Percentiles rank a stretch among this genome's conserved stretches.
Evolutionary conservation across 2,329 filamentous ascomycete species (phyloP).

Genomic region (Shiraia bambusicola): DNA sequence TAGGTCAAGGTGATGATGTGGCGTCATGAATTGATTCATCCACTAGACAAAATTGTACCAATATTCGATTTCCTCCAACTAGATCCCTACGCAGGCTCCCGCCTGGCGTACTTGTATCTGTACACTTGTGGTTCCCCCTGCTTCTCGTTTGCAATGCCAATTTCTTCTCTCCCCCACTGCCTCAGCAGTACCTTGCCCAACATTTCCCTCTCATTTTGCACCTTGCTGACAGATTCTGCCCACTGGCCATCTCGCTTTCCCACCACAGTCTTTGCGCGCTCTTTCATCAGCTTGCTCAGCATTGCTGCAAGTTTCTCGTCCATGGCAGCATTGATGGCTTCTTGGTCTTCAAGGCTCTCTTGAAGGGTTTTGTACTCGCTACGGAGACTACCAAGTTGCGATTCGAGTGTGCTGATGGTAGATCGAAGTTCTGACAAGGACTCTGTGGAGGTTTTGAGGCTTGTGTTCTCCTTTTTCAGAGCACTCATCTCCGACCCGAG

Average conservation of each 20-base stretch:
- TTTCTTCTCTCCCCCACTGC: constrained; percentile 42
- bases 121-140: constrained; percentile 28
- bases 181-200: constrained; percentile 36
- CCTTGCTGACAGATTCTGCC: constrained; percentile 27
- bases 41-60: background rate
- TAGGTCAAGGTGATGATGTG: too few relatives aligned
- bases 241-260: constrained; percentile 39
- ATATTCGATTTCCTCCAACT: background rate
- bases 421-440: constrained; percentile 3
- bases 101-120: constrained; percentile 33
- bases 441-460: constrained; percentile 6
- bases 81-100: background rate
- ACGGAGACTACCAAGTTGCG: constrained; percentile 14
- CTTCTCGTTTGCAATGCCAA: constrained; percentile 26
- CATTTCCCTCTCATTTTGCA: constrained; percentile 30
- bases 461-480: constrained; percentile 21
- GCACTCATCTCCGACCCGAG: constrained; percentile 22
- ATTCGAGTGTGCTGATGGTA: constrained; percentile 8
- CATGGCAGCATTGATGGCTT: constrained; percentile 35
- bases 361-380: constrained; percentile 23
- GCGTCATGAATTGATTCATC: background rate
- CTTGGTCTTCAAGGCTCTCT: constrained; percentile 19
- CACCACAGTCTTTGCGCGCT: constrained; percentile 32
- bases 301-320: constrained; percentile 35
- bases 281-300: constrained; percentile 34